Conservation (phyloP, 345 rosid species). For the Salix exigua region DNA sequence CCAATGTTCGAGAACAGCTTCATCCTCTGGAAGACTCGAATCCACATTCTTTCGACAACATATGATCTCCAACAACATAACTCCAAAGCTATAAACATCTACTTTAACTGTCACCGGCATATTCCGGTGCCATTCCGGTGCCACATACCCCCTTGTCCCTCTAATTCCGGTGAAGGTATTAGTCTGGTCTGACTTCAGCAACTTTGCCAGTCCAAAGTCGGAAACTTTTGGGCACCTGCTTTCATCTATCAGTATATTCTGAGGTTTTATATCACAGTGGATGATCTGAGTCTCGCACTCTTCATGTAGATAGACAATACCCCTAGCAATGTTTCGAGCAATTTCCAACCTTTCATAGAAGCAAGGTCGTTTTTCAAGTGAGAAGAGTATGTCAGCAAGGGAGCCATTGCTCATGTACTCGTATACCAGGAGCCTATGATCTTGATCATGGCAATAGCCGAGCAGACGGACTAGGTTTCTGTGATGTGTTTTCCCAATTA, state of each 20-base stretch:
- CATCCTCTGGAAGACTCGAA: neutral
- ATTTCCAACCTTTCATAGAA: slow-evolving; percentile 20
- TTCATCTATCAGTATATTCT: slow-evolving; percentile 26
- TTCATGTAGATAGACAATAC: slow-evolving; percentile 24
- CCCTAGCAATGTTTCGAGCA: slow-evolving; percentile 27
- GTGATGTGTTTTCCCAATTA: slow-evolving; percentile 31
- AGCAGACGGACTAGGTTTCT: slow-evolving; percentile 23
- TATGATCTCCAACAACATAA: slow-evolving; percentile 25
- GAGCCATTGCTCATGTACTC: slow-evolving; percentile 33
- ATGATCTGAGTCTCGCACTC: slow-evolving; percentile 31
- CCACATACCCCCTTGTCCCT: slow-evolving; percentile 27
- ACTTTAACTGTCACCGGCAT: slow-evolving; percentile 29
- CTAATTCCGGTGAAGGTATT: slow-evolving; percentile 20
- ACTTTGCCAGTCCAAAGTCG: slow-evolving; percentile 32
- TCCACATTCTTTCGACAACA: slow-evolving; percentile 17
- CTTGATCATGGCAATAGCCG: slow-evolving; percentile 23
- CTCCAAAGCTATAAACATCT: slow-evolving; percentile 36
- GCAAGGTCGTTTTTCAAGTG: slow-evolving; percentile 1
- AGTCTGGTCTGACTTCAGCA: slow-evolving; percentile 31
- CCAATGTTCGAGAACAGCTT: slow-evolving; percentile 25
- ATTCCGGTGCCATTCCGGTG: slow-evolving; percentile 31
- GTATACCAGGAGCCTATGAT: slow-evolving; percentile 25
- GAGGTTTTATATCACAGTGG: slow-evolving; percentile 34
- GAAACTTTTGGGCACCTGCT: slow-evolving; percentile 18
- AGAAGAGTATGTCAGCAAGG: slow-evolving; percentile 26